Base-by-base conservation (phyloP, 2,329 filamentous ascomycete species). In the Apiospora rasikravindrae region DNA sequence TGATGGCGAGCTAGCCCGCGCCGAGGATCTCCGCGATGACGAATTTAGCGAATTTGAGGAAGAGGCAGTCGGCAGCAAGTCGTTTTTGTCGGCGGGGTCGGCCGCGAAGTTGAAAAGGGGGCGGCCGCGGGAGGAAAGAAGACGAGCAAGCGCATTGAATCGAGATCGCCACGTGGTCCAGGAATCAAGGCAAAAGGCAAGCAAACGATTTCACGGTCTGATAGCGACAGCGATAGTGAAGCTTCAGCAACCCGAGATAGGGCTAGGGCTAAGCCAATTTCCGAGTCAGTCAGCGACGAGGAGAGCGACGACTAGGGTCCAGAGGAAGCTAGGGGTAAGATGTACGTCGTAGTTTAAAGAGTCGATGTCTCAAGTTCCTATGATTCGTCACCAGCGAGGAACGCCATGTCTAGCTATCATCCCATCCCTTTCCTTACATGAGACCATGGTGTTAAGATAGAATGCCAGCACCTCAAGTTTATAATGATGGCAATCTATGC, bases 1-100 rank as follows among this genome's bases (percentile, higher is more conserved):
- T 26, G 74, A 75, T 33, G 70, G 26, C 37, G 69, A 72, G 26
- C 69, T 74, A 16, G 73, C 73, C n/a, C 73, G 70, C 37, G 69
- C 45, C 16, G 70, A 72, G n/a, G 67, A 73, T 45, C 24, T 73
- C 7, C 73, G 72, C 29, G 71, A 73, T 29, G 73, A 74, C 47
- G 69, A 57, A 1, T 57, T 57, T 26, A 57, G 51, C 26, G 51
- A 57, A 6, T 19, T 33, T 13, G 51, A 57, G 4, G 51, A 57
- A 26, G 51, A 33, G 13, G 14, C 14, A 26, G 26, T 16, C 26
- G 26, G 51, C 3, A 22, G 14, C 11, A 57, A 24, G 29, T 57
- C 51, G 26, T 57, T 57, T 26, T 26, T 57, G 51, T 57, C 51
- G 51, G 14, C 51, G 6, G 51, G 51, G 26, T 57, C 51, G 26